Evolutionary conservation across 164 flowering plant genomes (phyloP), one percentile per base, ranked within the genome.

Genomic region (Pachysandra terminalis): DNA sequence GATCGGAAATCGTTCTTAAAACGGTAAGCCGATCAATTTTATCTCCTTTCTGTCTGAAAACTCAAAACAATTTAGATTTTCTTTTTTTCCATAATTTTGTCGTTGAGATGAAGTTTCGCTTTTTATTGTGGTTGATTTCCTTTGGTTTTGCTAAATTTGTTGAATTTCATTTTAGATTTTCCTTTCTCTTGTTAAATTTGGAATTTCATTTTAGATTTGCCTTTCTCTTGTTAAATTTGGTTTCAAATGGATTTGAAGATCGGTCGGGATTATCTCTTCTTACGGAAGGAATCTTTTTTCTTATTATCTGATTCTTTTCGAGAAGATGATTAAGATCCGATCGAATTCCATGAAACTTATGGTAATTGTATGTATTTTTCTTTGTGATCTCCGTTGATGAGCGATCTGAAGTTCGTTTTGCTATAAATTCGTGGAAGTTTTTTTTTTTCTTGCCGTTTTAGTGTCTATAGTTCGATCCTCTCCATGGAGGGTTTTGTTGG

Each of bases 1-100:
- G 5, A 7, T 32, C 3, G 7, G 37, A 32, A 32, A 32, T 32
- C 37, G 37, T 32, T 3, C 3, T 13, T 56, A 3, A 13, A 4
- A 0, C 24, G 66, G 62, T 63, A 40, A 26, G 41, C 41, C 40
- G 61, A 63, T 69, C 67, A 62, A 53, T 63, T 56, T 52, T 25
- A 4, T 25, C 37, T 32, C 13, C 19, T 10, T 27, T 15, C 26
- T 15, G 68, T 19, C 23, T 3, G n/a, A 3, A 7, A 19, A 15
- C 3, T 41, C 3, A 3, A 24, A 16, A 25, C 24, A 52, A 41
- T 55, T 55, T n/a, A 0, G 58, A 2, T 15, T 19, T 27, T 59
- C 45, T 57, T 27, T 59, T 58, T 57, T 2, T 27, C 35, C 35
- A 12, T 1, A 19, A 17, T 25, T 57, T 17, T 58, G 2, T 27